Percentiles rank a stretch among this genome's conserved stretches.
Evolutionary conservation across 2,329 filamentous ascomycete genomes (phyloP).

Genomic region (Neopestalotiopsis sp.): DNA sequence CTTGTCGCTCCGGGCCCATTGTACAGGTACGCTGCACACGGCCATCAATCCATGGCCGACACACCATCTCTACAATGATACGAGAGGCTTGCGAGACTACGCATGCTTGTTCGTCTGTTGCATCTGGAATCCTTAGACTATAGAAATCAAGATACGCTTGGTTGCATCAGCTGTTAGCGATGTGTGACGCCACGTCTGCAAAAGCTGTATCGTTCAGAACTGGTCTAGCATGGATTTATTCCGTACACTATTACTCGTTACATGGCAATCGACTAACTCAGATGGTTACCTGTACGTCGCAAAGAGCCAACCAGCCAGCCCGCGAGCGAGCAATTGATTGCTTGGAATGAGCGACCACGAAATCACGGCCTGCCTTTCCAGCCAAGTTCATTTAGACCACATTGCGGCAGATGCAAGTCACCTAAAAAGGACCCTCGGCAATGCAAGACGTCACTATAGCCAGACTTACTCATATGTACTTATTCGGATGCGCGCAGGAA

Average conservation of each 20-base stretch:
- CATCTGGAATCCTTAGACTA: neutral
- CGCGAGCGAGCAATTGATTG: too few relatives aligned
- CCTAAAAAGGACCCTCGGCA: slow-evolving; percentile 8
- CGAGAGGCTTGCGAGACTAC: neutral
- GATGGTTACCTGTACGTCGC: neutral
- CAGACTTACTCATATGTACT: neutral
- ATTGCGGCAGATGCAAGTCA: slow-evolving; percentile 12
- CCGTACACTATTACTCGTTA: neutral
- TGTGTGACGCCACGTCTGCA: neutral
- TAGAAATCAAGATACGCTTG: neutral
- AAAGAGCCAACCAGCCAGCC: too few relatives aligned
- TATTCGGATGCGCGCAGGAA: neutral
- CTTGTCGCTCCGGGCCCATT: too few relatives aligned
- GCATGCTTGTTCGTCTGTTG: neutral
- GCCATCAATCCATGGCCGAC: neutral
- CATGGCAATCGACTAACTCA: neutral
- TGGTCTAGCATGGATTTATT: neutral
- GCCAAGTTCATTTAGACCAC: slow-evolving; percentile 7
- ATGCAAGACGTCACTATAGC: slow-evolving; percentile 12
- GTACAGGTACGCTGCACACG: neutral
- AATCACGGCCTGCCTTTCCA: neutral
- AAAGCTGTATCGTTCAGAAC: neutral
- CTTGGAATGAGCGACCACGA: too few relatives aligned
- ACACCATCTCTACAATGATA: neutral
- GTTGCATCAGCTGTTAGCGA: neutral